A percentile compares a stretch with the other conserved stretches of the same genome.
phyloP scores from a whole-genome alignment of 306 rosid genomes.

The Prunus davidiana region DNA sequence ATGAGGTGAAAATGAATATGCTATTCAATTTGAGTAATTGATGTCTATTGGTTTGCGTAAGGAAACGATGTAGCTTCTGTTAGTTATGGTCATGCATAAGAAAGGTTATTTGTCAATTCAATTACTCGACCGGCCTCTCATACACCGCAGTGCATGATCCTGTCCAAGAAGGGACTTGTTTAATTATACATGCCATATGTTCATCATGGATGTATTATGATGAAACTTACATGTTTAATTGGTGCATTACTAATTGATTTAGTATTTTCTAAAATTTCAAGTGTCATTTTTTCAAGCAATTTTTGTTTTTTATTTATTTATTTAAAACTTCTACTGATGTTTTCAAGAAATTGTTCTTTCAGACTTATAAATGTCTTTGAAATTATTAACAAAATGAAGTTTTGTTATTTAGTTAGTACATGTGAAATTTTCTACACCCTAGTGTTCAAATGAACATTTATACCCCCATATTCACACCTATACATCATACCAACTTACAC shows the following conservation, averaged over 20 bases:
- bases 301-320: neutral
- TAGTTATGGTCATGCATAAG: neutral
- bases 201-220: neutral
- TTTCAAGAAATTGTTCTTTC: neutral
- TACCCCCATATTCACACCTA: neutral
- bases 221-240: neutral
- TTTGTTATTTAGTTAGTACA: neutral
- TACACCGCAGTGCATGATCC: neutral
- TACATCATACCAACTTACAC: neutral
- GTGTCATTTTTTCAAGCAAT: neutral
- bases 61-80: conserved; percentile 5
- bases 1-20: conserved; percentile 55
- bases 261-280: neutral
- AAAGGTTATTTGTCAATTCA: neutral
- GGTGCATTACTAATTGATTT: neutral
- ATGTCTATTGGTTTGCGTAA: neutral
- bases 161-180: neutral
- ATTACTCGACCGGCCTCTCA: neutral
- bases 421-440: neutral
- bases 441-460: neutral
- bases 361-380: neutral
- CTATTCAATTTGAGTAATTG: neutral
- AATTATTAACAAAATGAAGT: neutral
- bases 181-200: neutral
- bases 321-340: neutral